Evolutionary conservation across 2,329 filamentous ascomycete species (phyloP).

Genomic region (Alternaria triticina): DNA sequence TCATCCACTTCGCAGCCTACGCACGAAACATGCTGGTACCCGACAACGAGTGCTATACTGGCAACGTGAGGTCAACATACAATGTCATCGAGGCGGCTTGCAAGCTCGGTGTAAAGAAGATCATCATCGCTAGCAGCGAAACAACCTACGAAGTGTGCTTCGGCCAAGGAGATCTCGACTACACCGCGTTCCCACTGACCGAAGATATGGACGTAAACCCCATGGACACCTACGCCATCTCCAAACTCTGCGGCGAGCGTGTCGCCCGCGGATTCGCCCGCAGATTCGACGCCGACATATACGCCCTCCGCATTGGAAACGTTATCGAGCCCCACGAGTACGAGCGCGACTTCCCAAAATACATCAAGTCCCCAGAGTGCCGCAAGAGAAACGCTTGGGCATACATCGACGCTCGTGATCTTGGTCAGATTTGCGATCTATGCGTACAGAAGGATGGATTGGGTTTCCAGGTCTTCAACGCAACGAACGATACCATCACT

Average conservation of each 20-base stretch:
- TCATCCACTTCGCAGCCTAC: constrained; percentile 67
- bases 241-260: constrained; percentile 65
- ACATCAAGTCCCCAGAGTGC: constrained; percentile 58
- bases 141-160: constrained; percentile 69
- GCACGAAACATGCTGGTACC: constrained; percentile 67
- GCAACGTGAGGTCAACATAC: constrained; percentile 63
- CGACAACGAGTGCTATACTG: constrained; percentile 65
- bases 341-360: constrained; percentile 58
- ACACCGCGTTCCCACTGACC: constrained; percentile 63
- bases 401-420: constrained; percentile 67
- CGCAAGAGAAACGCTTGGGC: constrained; percentile 67
- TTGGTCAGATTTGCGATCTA: constrained; percentile 67
- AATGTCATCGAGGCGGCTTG: constrained; percentile 69
- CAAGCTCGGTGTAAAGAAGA: constrained; percentile 67
- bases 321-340: constrained; percentile 69
- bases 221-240: constrained; percentile 67
- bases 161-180: constrained; percentile 64
- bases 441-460: constrained; percentile 61
- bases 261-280: constrained; percentile 64
- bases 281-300: constrained; percentile 64
- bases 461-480: constrained; percentile 70
- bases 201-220: constrained; percentile 66
- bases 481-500: constrained; percentile 68
- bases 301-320: constrained; percentile 66
- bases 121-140: constrained; percentile 66